Base-by-base conservation (phyloP, 805 yeast species). In the Yarrowia osloensis region DNA sequence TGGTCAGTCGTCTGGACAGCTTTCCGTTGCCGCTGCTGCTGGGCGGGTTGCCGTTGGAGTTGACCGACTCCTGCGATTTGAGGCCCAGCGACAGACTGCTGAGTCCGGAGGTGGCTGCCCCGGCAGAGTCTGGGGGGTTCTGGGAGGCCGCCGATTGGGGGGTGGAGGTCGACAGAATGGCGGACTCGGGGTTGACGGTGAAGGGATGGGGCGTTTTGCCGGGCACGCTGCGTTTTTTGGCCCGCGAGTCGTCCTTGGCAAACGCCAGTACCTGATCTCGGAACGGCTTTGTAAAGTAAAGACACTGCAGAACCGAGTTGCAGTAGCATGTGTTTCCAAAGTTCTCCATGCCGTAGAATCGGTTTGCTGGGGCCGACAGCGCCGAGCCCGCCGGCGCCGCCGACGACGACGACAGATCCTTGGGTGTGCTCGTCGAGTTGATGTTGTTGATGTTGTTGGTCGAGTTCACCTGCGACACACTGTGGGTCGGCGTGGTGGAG, bases 281-380 rank as follows among this genome's bases (percentile, higher is more conserved):
- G 73, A 95, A 91, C 31, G 82, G 83, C 28, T 84, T 82, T 3
- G 94, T 83, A 77, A 89, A 88, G 79, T 85, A 94, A 11, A 94
- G 82, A 71, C 96, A 91, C 76, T 95, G 99, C 26, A 95, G 78
- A 33, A 95, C 90, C 11, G 97, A 91, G 73, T 95, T 95, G 77
- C 97, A 90, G 79, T 94, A 94, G 78, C 98, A 95, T 0, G 98
- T 92, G 75, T 92, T 77, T 52, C 81, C 81, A 68, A 78, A 78
- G 71, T 80, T 80, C 70, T 80, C 82, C 73, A 80, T 76, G 66
- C 82, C 82, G 68, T 77, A 80, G 54, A 80, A 73, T 69, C 79
- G 78, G 61, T 74, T 73, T 22, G 74, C 70, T 33, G 55, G 55
- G 17, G 55, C 57, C 21, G 59, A 35, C 21, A 29, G 59, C 1